A percentile compares a stretch with the other conserved stretches of the same genome.
Evolutionary conservation across 108 stramenopile genomes (phyloP).

Genomic region (Parmales sp.): DNA sequence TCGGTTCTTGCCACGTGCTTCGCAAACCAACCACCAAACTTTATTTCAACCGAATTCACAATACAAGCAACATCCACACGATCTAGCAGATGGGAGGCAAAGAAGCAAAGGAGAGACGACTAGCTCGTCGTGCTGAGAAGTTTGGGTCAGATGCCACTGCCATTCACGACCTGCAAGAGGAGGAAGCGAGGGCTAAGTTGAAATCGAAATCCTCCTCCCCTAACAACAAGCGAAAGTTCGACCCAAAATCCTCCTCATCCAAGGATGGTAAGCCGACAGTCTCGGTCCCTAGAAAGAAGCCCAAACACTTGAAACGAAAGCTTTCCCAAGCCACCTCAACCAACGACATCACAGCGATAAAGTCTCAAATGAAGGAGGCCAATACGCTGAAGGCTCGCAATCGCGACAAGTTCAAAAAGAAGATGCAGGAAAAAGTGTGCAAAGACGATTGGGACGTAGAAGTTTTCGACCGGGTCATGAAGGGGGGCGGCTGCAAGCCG

Average conservation of each 20-base stretch:
- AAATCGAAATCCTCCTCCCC: background rate
- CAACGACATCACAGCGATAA: too few relatives aligned
- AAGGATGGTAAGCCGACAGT: background rate
- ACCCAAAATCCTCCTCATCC: background rate
- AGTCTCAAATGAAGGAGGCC: slow-evolving; percentile 3
- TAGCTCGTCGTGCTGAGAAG: too few relatives aligned
- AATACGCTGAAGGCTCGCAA: background rate
- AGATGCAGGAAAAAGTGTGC: background rate
- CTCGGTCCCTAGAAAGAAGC: slow-evolving; percentile 36
- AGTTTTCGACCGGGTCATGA: background rate
- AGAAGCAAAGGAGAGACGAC: background rate
- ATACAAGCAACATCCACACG: background rate
- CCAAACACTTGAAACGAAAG: slow-evolving; percentile 72
- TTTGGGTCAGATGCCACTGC: too few relatives aligned
- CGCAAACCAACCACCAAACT: too few relatives aligned
- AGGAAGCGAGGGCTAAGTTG: too few relatives aligned
- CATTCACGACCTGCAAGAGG: too few relatives aligned
- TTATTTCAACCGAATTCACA: too few relatives aligned
- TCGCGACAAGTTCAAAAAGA: background rate
- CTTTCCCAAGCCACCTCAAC: slow-evolving; percentile 37
- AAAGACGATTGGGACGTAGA: slow-evolving; percentile 14
- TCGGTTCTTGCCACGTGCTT: too few relatives aligned
- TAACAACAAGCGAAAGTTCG: background rate
- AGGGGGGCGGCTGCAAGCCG: background rate
- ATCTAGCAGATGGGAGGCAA: background rate